phyloP scores from a whole-genome alignment of 225 moss, liverwort and hornwort genomes.

The Thuidium tamariscinum region DNA sequence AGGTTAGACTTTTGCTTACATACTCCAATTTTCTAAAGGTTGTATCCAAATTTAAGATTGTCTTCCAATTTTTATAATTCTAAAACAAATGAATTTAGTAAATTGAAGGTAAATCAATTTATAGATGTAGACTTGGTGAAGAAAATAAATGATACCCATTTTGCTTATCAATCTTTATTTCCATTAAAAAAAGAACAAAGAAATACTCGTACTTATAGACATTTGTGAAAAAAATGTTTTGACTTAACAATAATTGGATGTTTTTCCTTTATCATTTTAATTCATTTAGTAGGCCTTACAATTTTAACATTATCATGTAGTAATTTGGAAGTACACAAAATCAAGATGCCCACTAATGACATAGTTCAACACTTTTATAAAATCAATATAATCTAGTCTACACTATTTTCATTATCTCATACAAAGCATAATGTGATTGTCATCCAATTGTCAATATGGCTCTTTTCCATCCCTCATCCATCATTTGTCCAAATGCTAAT shows the following conservation, averaged over 20 bases:
- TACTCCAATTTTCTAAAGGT: no score
- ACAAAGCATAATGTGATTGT: not conserved
- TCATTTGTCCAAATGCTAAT: not conserved
- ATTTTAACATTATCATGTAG: not conserved
- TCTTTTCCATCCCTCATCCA: not conserved
- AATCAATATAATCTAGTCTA: not conserved
- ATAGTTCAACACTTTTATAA: not conserved
- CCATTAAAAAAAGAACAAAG: not conserved
- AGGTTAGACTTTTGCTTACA: not conserved
- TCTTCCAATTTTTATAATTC: not conserved
- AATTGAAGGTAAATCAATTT: not conserved
- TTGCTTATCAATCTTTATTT: not conserved
- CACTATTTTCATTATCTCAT: not conserved
- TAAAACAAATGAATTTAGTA: accelerated
- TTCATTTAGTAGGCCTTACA: no score
- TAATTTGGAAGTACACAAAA: not conserved
- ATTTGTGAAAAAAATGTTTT: not conserved
- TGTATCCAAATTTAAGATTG: not conserved
- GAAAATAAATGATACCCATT: not conserved
- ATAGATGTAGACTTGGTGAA: not conserved
- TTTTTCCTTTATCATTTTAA: not conserved
- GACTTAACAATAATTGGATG: not conserved
- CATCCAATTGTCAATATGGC: not conserved
- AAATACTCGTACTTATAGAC: accelerated
- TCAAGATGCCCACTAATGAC: accelerated